Conservation (phyloP, 2,329 filamentous ascomycete species). For the Penicillium frequentans region DNA sequence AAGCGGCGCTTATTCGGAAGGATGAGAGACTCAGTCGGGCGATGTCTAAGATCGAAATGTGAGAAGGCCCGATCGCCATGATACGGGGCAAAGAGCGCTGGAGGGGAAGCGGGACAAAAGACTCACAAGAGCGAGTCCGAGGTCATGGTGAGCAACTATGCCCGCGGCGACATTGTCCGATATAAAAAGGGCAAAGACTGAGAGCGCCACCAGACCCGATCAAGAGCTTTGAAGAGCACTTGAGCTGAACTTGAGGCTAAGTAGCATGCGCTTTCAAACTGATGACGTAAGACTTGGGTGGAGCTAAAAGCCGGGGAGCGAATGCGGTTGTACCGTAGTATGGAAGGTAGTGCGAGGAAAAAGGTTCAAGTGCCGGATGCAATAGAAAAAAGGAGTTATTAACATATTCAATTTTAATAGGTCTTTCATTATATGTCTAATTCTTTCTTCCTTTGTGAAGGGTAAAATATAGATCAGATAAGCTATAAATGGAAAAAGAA, state of each 20-base stretch:
- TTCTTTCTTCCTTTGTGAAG: neutral
- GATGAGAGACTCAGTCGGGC: slow-evolving; percentile 66
- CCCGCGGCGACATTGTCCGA: slow-evolving; percentile 36
- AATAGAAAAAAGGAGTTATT: neutral
- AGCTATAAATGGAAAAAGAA: neutral
- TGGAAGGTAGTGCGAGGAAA: neutral
- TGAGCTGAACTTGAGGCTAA: neutral
- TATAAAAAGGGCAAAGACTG: slow-evolving; percentile 9
- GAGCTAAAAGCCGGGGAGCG: slow-evolving; percentile 32
- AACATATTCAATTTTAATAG: too few species aligned
- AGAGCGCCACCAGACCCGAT: slow-evolving; percentile 9
- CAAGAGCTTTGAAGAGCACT: slow-evolving; percentile 1
- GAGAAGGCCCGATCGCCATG: slow-evolving; percentile 4
- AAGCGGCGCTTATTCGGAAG: slow-evolving; percentile 62
- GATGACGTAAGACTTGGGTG: slow-evolving; percentile 38
- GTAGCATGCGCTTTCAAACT: slow-evolving; percentile 17
- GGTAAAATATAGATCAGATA: neutral
- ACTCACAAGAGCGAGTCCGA: slow-evolving; percentile 39
- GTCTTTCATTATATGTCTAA: too few species aligned
- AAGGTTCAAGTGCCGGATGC: neutral
- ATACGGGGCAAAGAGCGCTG: slow-evolving; percentile 6
- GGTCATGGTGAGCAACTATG: slow-evolving; percentile 40
- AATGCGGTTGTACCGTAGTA: slow-evolving; percentile 19
- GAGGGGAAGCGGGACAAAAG: neutral
- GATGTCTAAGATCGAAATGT: slow-evolving; percentile 50